Base-by-base conservation (phyloP, 1,284 basidiomycete species). In the Cutaneotrichosporon sp. region DNA sequence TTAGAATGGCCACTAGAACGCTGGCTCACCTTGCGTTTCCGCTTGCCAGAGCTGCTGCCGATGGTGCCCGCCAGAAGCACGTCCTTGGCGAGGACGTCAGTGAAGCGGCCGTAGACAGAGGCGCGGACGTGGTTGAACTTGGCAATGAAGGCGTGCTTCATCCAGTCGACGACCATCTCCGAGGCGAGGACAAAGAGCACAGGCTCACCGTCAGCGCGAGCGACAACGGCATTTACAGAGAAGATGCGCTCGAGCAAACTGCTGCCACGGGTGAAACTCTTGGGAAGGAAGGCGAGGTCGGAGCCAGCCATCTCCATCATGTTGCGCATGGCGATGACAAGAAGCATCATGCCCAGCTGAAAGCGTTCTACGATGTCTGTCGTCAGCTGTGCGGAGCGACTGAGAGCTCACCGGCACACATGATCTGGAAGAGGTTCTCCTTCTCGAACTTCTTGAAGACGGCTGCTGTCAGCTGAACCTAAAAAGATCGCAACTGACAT, bases 361-460 rank as follows among this genome's bases (percentile, higher is more conserved):
- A 99, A 99, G 2, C 97, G 89, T 80, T 99, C 97, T 32, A 99
- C 97, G 68, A 99, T 97, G 78, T 99, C 97, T 92, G 70, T 22
- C 14, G 52, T 67, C 9, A 67, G 62, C 55, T 53, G 18, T 34
- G 4, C 1, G 26, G 16, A 9, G 1, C 5, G 18, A 2, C 4
- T 11, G 9, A 9, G n/a, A 49, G 72, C 83, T 63, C 69, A 92
- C 91, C 90, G 68, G 94, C 95, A 74, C 94, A 97, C 63, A 94
- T 97, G 69, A 99, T 95, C 79, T 99, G 97, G 77, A 99, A 98
- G n/a, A 99, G 85, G 74, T 92, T 98, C 75, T 99, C 97, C 80
- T 98, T 99, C 78, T 99, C 97, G 72, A 99, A 99, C 78, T 92
- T 98, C 81, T 99, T 99, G 86, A 99, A 99, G 0, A 99, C 97